Conservation (phyloP, 169 alveolate species). For the Cryptosporidium sp. region DNA sequence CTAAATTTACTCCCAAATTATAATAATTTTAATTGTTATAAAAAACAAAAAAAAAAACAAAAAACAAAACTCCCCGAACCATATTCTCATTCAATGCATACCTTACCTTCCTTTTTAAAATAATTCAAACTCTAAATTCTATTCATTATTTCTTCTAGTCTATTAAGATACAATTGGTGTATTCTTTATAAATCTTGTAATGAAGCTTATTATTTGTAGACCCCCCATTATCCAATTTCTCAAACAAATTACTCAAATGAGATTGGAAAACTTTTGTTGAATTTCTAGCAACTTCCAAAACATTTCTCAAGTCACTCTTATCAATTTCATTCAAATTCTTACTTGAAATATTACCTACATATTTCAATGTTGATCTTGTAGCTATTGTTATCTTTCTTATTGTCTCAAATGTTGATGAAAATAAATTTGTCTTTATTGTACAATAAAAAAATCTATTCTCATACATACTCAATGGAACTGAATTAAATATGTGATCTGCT, state of each 20-base stretch:
- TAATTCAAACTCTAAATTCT: background rate
- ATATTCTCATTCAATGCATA: too few relatives aligned
- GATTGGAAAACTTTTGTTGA: conserved; percentile 37
- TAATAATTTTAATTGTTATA: too few relatives aligned
- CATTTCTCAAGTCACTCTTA: background rate
- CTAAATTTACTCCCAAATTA: too few relatives aligned
- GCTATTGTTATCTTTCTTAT: conserved; percentile 59
- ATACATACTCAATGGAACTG: conserved; percentile 28
- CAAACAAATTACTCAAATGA: conserved; percentile 37
- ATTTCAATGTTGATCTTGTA: conserved; percentile 26
- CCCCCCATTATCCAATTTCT: background rate
- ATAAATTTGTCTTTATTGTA: conserved; percentile 50
- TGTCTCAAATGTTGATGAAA: conserved; percentile 59
- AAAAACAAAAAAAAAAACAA: too few relatives aligned
- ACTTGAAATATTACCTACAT: background rate
- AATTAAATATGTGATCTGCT: conserved; percentile 46
- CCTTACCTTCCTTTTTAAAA: too few relatives aligned
- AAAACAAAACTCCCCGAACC: too few relatives aligned
- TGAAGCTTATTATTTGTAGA: conserved; percentile 18
- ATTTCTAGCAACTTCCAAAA: conserved; percentile 12
- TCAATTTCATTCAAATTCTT: background rate
- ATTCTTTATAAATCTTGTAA: conserved; percentile 49
- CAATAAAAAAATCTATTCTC: conserved; percentile 51
- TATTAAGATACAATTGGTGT: conserved; percentile 53
- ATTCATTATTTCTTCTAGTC: conserved; percentile 3